Conservation (phyloP, 169 alveolate genomes). For the Perkinsus marinus region DNA sequence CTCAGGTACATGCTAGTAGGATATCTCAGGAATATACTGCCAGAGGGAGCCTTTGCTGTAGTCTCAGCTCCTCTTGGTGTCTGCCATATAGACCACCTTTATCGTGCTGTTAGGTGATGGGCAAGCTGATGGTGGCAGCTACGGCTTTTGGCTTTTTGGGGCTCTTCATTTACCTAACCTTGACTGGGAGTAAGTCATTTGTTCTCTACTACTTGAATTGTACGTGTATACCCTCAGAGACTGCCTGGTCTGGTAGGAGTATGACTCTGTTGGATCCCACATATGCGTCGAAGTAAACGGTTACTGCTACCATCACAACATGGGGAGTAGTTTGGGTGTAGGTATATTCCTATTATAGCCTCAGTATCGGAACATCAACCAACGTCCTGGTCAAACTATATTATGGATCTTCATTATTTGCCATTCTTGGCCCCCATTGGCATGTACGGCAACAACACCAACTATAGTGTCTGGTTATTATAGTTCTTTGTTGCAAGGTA, state of each 20-base stretch:
- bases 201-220: slow-evolving; percentile 22
- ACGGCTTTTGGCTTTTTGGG: neutral
- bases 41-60: neutral
- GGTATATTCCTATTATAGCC: slow-evolving; percentile 90
- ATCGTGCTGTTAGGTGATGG: neutral
- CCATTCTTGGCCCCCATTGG: slow-evolving; percentile 29
- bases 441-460: neutral
- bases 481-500: slow-evolving; percentile 9
- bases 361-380: slow-evolving; percentile 98
- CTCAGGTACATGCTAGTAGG: neutral
- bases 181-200: slow-evolving; percentile 42
- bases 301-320: too few relatives aligned
- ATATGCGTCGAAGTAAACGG: slow-evolving; percentile 63
- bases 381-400: slow-evolving; percentile 80
- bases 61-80: neutral
- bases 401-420: slow-evolving; percentile 26
- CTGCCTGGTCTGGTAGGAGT: slow-evolving; percentile 85
- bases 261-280: slow-evolving; percentile 91
- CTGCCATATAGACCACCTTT: neutral
- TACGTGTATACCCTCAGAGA: slow-evolving; percentile 49
- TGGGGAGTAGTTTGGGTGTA: neutral
- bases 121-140: neutral
- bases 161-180: slow-evolving; percentile 13
- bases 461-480: neutral
- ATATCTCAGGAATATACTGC: neutral